A percentile compares a stretch with the other conserved stretches of the same genome.
Conservation (phyloP, 768 basidiomycete genomes). For the Dacryopinax spathularia region DNA sequence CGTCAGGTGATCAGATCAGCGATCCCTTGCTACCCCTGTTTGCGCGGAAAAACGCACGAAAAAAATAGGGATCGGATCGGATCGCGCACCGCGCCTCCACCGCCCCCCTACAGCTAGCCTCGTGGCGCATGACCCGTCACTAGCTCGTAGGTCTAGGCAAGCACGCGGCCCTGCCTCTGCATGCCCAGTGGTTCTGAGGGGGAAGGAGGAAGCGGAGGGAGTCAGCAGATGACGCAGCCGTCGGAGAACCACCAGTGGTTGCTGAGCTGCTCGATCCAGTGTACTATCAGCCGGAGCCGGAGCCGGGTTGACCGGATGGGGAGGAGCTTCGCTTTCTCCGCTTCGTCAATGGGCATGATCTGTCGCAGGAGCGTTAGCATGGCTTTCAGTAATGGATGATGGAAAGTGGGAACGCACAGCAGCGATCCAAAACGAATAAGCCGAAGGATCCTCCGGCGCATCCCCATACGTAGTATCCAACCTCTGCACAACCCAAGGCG, state of each 20-base stretch:
- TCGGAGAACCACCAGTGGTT: slow-evolving; percentile 36
- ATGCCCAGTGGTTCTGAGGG: no score
- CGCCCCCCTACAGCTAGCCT: no score
- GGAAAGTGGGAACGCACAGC: slow-evolving; percentile 30
- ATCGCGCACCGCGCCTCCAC: no score
- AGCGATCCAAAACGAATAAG: slow-evolving; percentile 84
- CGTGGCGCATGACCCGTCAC: no score
- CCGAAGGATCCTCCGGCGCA: slow-evolving; percentile 55
- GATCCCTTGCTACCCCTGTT: no score
- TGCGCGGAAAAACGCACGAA: no score
- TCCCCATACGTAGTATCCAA: slow-evolving; percentile 64
- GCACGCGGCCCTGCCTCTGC: no score
- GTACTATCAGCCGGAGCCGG: slow-evolving; percentile 69
- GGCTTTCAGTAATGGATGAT: not conserved
- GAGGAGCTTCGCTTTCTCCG: slow-evolving; percentile 74
- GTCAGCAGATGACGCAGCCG: slow-evolving; percentile 12
- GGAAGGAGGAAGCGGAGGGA: no score
- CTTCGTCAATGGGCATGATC: slow-evolving; percentile 79
- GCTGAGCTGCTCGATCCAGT: slow-evolving; percentile 80
- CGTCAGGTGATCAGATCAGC: no score
- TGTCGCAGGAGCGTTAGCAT: slow-evolving; percentile 12
- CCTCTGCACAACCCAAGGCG: slow-evolving; percentile 88
- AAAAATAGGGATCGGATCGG: no score
- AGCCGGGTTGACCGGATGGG: slow-evolving; percentile 66
- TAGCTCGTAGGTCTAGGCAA: no score